Conservation (phyloP, 306 rosid genomes). For the Vigna angularis region DNA sequence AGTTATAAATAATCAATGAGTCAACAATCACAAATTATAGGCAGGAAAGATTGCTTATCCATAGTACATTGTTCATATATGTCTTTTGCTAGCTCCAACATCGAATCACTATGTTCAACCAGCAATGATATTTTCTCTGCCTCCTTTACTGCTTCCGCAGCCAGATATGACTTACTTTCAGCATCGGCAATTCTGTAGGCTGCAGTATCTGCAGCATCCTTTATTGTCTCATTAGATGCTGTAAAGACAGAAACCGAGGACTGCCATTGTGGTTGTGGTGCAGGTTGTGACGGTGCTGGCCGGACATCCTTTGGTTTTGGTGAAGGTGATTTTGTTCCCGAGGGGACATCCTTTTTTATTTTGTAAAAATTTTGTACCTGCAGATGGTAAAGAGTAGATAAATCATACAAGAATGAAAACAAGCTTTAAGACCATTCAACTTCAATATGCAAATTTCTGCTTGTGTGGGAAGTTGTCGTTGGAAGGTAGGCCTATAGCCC, state of each 20-base stretch:
- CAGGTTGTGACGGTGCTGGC: not conserved
- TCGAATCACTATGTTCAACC: constrained; percentile 64
- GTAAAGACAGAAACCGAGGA: constrained; percentile 40
- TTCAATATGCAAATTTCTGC: constrained; percentile 17
- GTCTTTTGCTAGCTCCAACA: constrained; percentile 63
- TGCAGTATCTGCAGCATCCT: constrained; percentile 63
- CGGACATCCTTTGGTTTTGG: constrained; percentile 57
- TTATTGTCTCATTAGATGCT: constrained; percentile 47
- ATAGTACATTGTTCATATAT: constrained; percentile 69
- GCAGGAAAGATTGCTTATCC: constrained; percentile 18
- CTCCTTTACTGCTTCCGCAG: constrained; percentile 76
- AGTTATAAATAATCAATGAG: not conserved
- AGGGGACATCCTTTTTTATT: constrained; percentile 43
- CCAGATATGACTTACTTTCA: constrained; percentile 68
- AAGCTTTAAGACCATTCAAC: constrained; percentile 37
- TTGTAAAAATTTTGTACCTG: constrained; percentile 61
- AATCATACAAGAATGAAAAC: constrained; percentile 30
- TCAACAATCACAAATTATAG: not conserved
- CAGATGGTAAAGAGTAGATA: constrained; percentile 11
- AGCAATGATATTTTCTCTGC: constrained; percentile 59
- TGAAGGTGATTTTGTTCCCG: constrained; percentile 41
- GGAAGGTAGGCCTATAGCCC: constrained; percentile 3
- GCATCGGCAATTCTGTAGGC: constrained; percentile 80
- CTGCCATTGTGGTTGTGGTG: constrained; percentile 30
- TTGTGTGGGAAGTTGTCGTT: not conserved